These are phyloP conservation scores for Onygena corvina DNA, from an alignment of 2,329 filamentous ascomycete genomes.

Conservation along the genomic window DNA sequence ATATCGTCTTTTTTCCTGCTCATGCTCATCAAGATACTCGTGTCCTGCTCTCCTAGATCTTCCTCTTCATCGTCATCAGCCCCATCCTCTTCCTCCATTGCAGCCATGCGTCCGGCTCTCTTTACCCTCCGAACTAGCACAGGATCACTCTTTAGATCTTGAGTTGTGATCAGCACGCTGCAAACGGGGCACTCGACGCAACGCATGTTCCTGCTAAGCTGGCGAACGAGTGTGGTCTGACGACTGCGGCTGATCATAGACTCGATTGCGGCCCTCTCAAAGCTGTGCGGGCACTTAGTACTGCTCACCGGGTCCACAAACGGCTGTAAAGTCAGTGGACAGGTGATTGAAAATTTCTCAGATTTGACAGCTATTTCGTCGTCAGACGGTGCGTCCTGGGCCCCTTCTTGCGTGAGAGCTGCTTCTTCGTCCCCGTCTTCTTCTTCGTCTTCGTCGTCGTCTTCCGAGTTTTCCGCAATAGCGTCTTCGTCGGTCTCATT, in stretches of 20 bases:
- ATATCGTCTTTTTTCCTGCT: constrained; percentile 14
- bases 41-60: constrained; percentile 18
- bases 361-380: constrained; percentile 35
- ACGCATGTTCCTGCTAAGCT: constrained; percentile 16
- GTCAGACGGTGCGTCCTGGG: neutral
- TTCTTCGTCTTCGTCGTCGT: constrained; percentile 12
- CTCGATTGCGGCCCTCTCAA: constrained; percentile 37
- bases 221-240: constrained; percentile 19
- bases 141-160: constrained; percentile 31
- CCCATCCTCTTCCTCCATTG: constrained; percentile 25
- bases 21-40: constrained; percentile 8
- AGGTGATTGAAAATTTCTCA: constrained; percentile 37
- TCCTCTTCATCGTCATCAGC: constrained; percentile 26
- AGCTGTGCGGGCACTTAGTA: constrained; percentile 40
- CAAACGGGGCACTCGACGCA: constrained; percentile 35
- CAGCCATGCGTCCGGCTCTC: constrained; percentile 22
- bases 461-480: neutral
- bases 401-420: neutral
- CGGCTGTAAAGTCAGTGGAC: constrained; percentile 37
- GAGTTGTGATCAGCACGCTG: constrained; percentile 25
- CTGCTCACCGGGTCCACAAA: constrained; percentile 39
- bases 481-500: neutral
- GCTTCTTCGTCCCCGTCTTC: constrained; percentile 25
- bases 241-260: constrained; percentile 31
- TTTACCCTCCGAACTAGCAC: constrained; percentile 31